Percentiles rank a stretch among this genome's conserved stretches.
These are phyloP conservation scores for Akebia trifoliata DNA, from an alignment of 164 flowering plant genomes.

Conservation along the genomic window DNA sequence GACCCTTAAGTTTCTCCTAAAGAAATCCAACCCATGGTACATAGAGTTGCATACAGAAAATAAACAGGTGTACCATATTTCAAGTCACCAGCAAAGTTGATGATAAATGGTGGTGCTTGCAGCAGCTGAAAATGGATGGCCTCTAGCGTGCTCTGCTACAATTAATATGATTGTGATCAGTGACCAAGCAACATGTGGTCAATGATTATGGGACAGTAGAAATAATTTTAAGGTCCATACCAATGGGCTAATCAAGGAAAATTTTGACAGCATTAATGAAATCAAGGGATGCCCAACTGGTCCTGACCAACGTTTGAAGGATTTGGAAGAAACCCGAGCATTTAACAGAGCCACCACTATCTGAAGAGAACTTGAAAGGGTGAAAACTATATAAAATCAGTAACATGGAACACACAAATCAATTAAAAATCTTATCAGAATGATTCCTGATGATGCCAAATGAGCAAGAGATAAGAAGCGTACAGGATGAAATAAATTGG, in stretches of 20 bases:
- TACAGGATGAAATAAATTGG: too few species aligned
- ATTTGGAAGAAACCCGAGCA: conserved; percentile 78
- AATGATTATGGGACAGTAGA: background rate
- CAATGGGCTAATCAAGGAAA: conserved; percentile 84
- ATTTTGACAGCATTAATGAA: conserved; percentile 73
- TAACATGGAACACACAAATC: background rate
- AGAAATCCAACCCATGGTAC: background rate
- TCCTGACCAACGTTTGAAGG: conserved; percentile 59
- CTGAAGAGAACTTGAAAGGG: conserved; percentile 34
- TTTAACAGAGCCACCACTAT: conserved; percentile 66
- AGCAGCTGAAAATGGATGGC: conserved; percentile 81
- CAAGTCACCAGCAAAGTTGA: conserved; percentile 81
- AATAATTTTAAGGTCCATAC: conserved; percentile 34
- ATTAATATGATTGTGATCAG: conserved; percentile 21
- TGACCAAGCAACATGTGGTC: background rate
- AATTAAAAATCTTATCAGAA: background rate
- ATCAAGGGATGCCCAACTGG: conserved; percentile 54
- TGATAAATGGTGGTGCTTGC: conserved; percentile 64
- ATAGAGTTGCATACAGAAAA: background rate
- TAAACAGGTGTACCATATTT: conserved; percentile 59
- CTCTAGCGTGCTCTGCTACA: conserved; percentile 62
- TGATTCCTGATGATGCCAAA: conserved; percentile 3
- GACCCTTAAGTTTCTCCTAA: background rate
- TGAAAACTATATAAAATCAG: conserved; percentile 12
- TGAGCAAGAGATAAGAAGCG: background rate